Base-by-base conservation (phyloP, 495 filamentous ascomycete genomes). In the Aspergillus avenaceus region DNA sequence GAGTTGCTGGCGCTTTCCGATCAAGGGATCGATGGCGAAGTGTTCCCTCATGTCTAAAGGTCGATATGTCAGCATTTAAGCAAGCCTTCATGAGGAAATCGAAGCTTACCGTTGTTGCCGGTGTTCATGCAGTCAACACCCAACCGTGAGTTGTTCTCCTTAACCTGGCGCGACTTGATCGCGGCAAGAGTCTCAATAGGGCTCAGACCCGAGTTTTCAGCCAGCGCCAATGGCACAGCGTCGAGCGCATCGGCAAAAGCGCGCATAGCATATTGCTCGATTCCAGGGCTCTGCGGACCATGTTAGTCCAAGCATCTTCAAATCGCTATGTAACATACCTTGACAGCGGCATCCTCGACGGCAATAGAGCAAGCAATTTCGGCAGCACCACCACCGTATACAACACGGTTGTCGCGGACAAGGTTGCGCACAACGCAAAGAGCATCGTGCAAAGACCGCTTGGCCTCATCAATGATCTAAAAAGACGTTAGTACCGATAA, bases 191-290 rank as follows among this genome's bases (percentile, higher is more conserved):
- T 95, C 63, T 96, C 91, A 60, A 99, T 97, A 14, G 95, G 90
- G 70, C 88, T 95, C 52, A 97, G 67, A 41, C 93, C 93, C 56
- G 89, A 95, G 79, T 99, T 99, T 78, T 97, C 91, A 26, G 93
- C 88, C 50, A 99, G 81, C 0, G 93, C 90, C 86, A 97, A 86
- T n/a, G 93, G 93, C 34, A 99, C 83, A 14, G 88, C 79, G 70
- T 99, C 93, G 27, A 99, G 82, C 8, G 93, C 95, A 65, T 97
- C 91, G 52, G 93, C 82, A 58, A 99, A 99, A 12, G 91, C 95
- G 45, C 95, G 87, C 90, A 99, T 99, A 49, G 91, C 90, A 63
- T 99, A 97, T 68, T 99, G 93, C 70, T 97, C 92, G 41, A 97
- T 82, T 8, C 93, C 95, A 28, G 90, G 91, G 47, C 88, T 95